Evolutionary conservation across 2,329 filamentous ascomycete species (phyloP).

Genomic region (Diaporthe eres): DNA sequence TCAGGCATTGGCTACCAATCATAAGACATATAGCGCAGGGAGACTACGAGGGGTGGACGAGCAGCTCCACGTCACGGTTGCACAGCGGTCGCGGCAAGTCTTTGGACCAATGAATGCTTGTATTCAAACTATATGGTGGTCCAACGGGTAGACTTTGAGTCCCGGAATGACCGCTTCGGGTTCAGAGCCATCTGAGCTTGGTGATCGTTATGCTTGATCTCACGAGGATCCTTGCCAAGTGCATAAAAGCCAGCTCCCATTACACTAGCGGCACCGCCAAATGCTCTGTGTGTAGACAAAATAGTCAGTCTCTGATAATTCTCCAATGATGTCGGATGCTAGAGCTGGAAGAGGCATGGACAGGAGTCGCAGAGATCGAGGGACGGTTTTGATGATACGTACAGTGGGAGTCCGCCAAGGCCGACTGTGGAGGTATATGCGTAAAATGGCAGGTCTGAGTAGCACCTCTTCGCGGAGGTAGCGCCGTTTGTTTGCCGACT

Average conservation of each 20-base stretch:
- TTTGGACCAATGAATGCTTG: slow-evolving; percentile 5
- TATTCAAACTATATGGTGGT: slow-evolving; percentile 24
- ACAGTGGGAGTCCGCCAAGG: slow-evolving; percentile 20
- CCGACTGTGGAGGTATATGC: slow-evolving; percentile 22
- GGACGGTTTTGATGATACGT: background rate
- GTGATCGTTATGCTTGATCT: slow-evolving; percentile 32
- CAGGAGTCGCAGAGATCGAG: background rate
- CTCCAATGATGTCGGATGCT: background rate
- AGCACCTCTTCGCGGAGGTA: slow-evolving; percentile 18
- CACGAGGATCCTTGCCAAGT: slow-evolving; percentile 27
- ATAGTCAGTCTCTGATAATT: background rate
- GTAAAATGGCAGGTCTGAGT: slow-evolving; percentile 30
- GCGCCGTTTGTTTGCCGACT: background rate
- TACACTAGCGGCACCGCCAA: slow-evolving; percentile 31
- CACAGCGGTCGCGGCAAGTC: background rate
- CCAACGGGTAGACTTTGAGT: slow-evolving; percentile 36
- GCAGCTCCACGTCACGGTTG: background rate
- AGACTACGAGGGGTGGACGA: no score
- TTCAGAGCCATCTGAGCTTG: slow-evolving; percentile 28
- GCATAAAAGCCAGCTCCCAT: slow-evolving; percentile 32
- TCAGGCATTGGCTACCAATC: background rate
- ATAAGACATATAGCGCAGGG: background rate
- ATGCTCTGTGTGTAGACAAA: background rate
- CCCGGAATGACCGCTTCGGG: slow-evolving; percentile 32
- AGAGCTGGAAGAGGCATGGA: no score